phyloP scores from a whole-genome alignment of 202 grass and related monocot genomes.

The Sporobolus alterniflorus region DNA sequence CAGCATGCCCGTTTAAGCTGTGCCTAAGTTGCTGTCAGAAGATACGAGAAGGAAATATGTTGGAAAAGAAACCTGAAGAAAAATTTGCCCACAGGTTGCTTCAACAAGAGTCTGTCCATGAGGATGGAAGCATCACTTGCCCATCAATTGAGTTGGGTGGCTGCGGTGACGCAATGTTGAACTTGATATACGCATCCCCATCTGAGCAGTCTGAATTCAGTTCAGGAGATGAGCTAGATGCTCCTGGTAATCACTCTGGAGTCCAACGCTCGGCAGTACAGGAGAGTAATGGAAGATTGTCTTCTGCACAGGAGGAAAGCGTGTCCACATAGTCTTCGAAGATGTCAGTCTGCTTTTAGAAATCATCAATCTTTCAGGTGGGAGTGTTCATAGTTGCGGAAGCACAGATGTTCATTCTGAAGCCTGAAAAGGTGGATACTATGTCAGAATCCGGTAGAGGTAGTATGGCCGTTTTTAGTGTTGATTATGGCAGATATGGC shows the following conservation, averaged over 20 bases:
- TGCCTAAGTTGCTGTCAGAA: constrained; percentile 87
- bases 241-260: constrained; percentile 57
- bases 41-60: constrained; percentile 56
- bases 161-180: constrained; percentile 65
- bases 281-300: constrained; percentile 63
- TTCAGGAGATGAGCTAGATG: constrained; percentile 58
- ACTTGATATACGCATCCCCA: constrained; percentile 64
- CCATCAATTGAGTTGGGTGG: constrained; percentile 84
- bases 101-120: constrained; percentile 62
- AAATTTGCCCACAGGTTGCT: constrained; percentile 57
- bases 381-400: background rate
- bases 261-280: constrained; percentile 47
- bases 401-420: background rate
- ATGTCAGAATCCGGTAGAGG: constrained; percentile 16
- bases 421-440: constrained; percentile 26
- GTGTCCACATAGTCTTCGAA: constrained; percentile 37
- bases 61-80: constrained; percentile 47
- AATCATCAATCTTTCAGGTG: constrained; percentile 33
- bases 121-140: constrained; percentile 51
- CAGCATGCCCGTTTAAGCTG: constrained; percentile 75
- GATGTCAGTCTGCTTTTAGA: constrained; percentile 1
- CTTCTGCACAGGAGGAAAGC: constrained; percentile 49
- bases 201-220: constrained; percentile 52
- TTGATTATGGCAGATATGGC: constrained; percentile 38
- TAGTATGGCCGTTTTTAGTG: constrained; percentile 50